These are phyloP conservation scores for Hericium coralloides DNA, from an alignment of 768 basidiomycete genomes.

Conservation along the genomic window DNA sequence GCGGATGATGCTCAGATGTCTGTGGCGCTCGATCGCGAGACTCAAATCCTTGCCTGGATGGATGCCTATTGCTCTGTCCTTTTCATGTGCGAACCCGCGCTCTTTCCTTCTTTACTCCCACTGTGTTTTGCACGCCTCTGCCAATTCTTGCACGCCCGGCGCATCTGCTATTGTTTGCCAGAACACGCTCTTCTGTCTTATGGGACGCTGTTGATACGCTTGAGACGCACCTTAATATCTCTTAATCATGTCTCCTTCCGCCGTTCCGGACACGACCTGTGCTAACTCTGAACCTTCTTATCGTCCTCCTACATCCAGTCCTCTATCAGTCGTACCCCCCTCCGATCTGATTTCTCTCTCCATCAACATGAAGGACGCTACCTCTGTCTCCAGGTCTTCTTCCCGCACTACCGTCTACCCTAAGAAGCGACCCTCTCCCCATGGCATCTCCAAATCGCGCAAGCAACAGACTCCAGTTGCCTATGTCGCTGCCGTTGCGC, in stretches of 20 bases:
- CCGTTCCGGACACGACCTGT: neutral
- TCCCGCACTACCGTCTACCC: constrained; percentile 63
- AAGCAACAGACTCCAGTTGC: constrained; percentile 33
- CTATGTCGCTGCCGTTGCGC: constrained; percentile 43
- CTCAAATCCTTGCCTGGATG: neutral
- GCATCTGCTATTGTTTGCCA: constrained; percentile 12
- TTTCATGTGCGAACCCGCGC: neutral
- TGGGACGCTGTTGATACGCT: neutral
- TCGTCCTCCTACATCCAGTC: constrained; percentile 16
- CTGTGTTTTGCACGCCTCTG: neutral
- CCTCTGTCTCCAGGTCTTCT: constrained; percentile 50
- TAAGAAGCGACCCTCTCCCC: constrained; percentile 79
- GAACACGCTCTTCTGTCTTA: neutral
- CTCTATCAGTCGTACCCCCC: constrained; percentile 23
- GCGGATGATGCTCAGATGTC: too few relatives aligned
- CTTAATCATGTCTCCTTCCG: constrained; percentile 6
- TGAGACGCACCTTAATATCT: neutral
- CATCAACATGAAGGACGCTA: constrained; percentile 71
- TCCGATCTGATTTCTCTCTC: constrained; percentile 30
- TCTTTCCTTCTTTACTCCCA: too few relatives aligned
- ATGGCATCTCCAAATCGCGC: constrained; percentile 64
- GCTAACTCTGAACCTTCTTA: constrained; percentile 9
- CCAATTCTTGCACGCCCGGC: constrained; percentile 3
- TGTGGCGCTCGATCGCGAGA: neutral
- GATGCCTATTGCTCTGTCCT: neutral